Percentiles rank a stretch among this genome's conserved stretches.
These are phyloP conservation scores for Citrus unshiu DNA, from an alignment of 345 rosid species.

Conservation along the genomic window DNA sequence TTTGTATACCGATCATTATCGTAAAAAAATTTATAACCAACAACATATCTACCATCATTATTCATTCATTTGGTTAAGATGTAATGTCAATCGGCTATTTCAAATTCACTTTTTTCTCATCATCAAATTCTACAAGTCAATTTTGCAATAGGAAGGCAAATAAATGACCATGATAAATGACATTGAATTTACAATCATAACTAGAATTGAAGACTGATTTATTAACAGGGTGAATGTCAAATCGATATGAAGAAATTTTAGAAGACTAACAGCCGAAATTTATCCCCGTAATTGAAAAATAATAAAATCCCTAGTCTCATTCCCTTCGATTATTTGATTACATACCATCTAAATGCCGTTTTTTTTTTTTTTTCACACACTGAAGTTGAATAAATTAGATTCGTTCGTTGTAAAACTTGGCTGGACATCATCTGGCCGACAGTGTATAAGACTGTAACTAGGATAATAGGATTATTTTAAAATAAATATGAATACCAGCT, in stretches of 20 bases:
- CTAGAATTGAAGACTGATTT: neutral
- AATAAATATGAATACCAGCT: too few species aligned
- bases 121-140: neutral
- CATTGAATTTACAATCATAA: slow-evolving; percentile 6
- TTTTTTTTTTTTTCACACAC: neutral
- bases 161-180: slow-evolving; percentile 5
- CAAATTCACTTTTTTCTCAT: neutral
- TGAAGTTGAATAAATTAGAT: neutral
- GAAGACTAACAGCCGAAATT: neutral
- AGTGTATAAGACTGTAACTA: too few species aligned
- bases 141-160: neutral
- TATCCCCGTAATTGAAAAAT: neutral
- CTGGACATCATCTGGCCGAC: neutral
- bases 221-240: neutral
- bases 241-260: slow-evolving; percentile 8
- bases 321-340: neutral
- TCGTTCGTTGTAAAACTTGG: neutral
- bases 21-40: too few species aligned
- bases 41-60: too few species aligned
- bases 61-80: neutral
- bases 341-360: neutral
- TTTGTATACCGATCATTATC: too few species aligned
- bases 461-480: too few species aligned
- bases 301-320: neutral
- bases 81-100: neutral